Conservation (phyloP, 1,284 basidiomycete genomes). For the Abortiporus biennis region DNA sequence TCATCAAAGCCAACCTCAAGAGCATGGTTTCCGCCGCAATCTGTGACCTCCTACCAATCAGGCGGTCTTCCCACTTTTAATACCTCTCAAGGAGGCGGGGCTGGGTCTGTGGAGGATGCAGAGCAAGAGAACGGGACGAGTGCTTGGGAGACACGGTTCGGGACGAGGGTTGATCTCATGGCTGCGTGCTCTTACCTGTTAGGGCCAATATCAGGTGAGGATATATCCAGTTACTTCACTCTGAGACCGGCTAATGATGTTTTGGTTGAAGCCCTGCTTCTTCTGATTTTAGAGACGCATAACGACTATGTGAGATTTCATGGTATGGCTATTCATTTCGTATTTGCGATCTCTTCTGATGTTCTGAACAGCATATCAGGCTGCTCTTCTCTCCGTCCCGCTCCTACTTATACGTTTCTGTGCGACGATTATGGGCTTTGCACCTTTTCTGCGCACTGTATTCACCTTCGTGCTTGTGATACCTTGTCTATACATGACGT, state of each 20-base stretch:
- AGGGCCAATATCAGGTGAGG: conserved; percentile 70
- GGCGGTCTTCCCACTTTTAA: conserved; percentile 59
- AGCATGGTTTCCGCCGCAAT: conserved; percentile 52
- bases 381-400: conserved; percentile 66
- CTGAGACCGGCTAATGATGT: neutral
- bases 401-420: conserved; percentile 58
- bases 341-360: neutral
- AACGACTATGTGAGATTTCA: conserved; percentile 82
- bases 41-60: conserved; percentile 59
- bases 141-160: conserved; percentile 69
- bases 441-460: conserved; percentile 40
- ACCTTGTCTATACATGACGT: conserved; percentile 51
- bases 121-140: conserved; percentile 47
- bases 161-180: conserved; percentile 65
- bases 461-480: conserved; percentile 38
- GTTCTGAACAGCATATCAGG: conserved; percentile 61
- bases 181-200: conserved; percentile 66
- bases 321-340: conserved; percentile 36
- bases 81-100: conserved; percentile 36
- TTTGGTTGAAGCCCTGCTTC: conserved; percentile 44
- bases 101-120: conserved; percentile 33
- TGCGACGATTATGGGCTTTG: conserved; percentile 44
- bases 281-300: conserved; percentile 73
- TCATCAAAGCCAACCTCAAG: conserved; percentile 24
- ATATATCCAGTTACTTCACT: neutral